Percentiles rank a stretch among this genome's conserved stretches.
Conservation (phyloP, 108 stramenopile genomes). For the Seminavis robusta region DNA sequence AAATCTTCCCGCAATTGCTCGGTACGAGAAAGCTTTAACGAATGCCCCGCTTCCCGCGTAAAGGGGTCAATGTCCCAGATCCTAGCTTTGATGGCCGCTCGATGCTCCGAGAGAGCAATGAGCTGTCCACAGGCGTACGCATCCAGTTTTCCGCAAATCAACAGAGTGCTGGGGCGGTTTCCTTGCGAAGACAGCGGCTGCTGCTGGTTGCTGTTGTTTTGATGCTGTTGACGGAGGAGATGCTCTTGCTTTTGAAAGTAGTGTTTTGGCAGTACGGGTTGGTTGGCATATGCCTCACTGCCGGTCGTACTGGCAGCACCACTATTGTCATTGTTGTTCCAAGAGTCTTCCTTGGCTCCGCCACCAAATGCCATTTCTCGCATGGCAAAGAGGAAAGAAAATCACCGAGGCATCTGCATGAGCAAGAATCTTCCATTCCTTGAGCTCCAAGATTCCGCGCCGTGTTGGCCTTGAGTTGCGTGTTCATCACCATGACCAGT, state of each 20-base stretch:
- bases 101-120: slow-evolving; percentile 77
- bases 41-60: slow-evolving; percentile 23
- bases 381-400: no score
- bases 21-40: slow-evolving; percentile 26
- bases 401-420: no score
- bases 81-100: slow-evolving; percentile 67
- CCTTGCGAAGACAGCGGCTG: no score
- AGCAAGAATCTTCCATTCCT: slow-evolving; percentile 17
- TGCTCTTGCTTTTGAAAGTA: not conserved
- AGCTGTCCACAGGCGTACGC: slow-evolving; percentile 85
- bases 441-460: not conserved
- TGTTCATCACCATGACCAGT: slow-evolving; percentile 46
- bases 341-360: slow-evolving; percentile 21
- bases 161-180: slow-evolving; percentile 69
- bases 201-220: no score
- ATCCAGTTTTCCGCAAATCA: slow-evolving; percentile 67
- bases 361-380: slow-evolving; percentile 60
- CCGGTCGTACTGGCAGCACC: not conserved
- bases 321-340: slow-evolving; percentile 15
- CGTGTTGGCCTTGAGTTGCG: slow-evolving; percentile 33
- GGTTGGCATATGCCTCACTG: no score
- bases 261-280: no score
- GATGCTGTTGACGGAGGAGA: no score
- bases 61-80: slow-evolving; percentile 76
- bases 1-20: slow-evolving; percentile 45